phyloP scores from a whole-genome alignment of 768 basidiomycete genomes.

The Amyloporia xantha region DNA sequence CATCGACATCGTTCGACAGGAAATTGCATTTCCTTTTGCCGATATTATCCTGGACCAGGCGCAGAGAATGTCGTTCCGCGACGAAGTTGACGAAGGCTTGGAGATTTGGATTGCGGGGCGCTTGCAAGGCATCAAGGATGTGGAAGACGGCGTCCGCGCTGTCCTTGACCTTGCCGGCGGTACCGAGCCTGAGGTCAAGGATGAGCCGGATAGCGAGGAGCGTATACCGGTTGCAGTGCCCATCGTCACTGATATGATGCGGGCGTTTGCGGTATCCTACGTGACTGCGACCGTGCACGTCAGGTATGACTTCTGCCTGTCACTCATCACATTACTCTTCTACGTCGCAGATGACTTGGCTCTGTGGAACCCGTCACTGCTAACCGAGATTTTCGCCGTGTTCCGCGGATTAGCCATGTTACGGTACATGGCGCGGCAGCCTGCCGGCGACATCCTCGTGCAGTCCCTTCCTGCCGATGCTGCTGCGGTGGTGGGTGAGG shows the following conservation, averaged over 20 bases:
- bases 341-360: slow-evolving; percentile 61
- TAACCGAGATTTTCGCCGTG: slow-evolving; percentile 73
- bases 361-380: slow-evolving; percentile 55
- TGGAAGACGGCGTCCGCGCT: slow-evolving; percentile 48
- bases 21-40: slow-evolving; percentile 68
- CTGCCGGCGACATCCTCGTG: slow-evolving; percentile 37
- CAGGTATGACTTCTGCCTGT: slow-evolving; percentile 68
- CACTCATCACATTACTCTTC: slow-evolving; percentile 60
- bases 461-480: slow-evolving; percentile 23
- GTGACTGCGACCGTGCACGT: slow-evolving; percentile 56
- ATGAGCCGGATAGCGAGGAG: slow-evolving; percentile 68
- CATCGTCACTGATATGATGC: slow-evolving; percentile 55
- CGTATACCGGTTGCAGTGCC: slow-evolving; percentile 32
- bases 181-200: slow-evolving; percentile 62
- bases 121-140: slow-evolving; percentile 47
- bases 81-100: slow-evolving; percentile 52
- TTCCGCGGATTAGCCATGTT: slow-evolving; percentile 75
- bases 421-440: slow-evolving; percentile 52
- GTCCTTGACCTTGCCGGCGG: slow-evolving; percentile 67
- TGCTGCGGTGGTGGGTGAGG: slow-evolving; percentile 36
- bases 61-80: slow-evolving; percentile 42
- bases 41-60: slow-evolving; percentile 71
- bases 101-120: slow-evolving; percentile 56
- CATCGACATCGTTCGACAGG: slow-evolving; percentile 64
- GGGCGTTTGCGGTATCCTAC: slow-evolving; percentile 58